Evolutionary conservation across 352 stramenopile species (phyloP).

Genomic region (Saprolegnia parasitica): DNA sequence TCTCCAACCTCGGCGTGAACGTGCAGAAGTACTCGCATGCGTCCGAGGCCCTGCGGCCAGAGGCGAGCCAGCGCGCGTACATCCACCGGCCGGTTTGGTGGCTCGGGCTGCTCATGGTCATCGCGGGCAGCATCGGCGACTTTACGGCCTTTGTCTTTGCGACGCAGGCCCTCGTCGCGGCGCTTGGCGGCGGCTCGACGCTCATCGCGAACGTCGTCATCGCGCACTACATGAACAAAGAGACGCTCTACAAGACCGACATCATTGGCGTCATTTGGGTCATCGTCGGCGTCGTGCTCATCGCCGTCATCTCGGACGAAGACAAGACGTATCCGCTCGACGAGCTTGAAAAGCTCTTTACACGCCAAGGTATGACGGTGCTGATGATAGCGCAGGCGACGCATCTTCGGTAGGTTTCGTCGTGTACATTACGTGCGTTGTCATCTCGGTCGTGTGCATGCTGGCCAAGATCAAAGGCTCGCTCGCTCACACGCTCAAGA

Average conservation of each 20-base stretch:
- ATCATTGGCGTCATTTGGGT: conserved; percentile 80
- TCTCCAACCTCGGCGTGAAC: conserved; percentile 88
- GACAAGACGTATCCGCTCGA: conserved; percentile 83
- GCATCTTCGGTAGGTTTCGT: conserved; percentile 42
- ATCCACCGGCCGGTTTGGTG: conserved; percentile 85
- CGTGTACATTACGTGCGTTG: conserved; percentile 74
- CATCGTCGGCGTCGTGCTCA: conserved; percentile 80
- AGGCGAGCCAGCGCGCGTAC: conserved; percentile 60
- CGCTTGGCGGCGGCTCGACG: conserved; percentile 77
- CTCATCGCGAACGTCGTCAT: conserved; percentile 86
- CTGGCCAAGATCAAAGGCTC: conserved; percentile 86
- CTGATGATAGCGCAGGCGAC: not conserved
- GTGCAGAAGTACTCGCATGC: conserved; percentile 87
- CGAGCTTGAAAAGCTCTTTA: conserved; percentile 78
- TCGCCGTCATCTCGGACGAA: conserved; percentile 79
- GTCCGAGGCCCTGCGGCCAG: conserved; percentile 43
- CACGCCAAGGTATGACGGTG: conserved; percentile 48
- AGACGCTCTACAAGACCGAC: conserved; percentile 74
- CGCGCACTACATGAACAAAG: conserved; percentile 78
- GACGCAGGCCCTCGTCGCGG: conserved; percentile 84
- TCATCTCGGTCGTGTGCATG: conserved; percentile 71
- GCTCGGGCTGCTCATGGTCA: conserved; percentile 70
- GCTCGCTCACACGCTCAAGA: conserved; percentile 76
- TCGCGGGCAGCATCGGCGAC: conserved; percentile 79
- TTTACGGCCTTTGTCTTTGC: conserved; percentile 88